Evolutionary conservation across 139 green algal species (phyloP), one percentile per base, ranked within the genome.

Genomic region (Chlorella sp.): DNA sequence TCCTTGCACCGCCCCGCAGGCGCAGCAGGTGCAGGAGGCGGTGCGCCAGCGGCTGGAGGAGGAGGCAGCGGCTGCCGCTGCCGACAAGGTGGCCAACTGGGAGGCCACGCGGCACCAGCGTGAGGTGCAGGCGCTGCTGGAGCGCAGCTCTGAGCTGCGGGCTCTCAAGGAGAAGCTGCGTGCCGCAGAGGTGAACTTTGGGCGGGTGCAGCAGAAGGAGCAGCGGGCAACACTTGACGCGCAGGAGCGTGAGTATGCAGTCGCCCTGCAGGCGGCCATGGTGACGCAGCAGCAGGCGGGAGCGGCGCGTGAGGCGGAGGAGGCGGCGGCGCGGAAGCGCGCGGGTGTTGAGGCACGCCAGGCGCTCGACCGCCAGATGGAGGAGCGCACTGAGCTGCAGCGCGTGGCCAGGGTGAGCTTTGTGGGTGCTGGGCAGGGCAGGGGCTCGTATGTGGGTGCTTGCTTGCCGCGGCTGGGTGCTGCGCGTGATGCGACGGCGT

Each of bases 321-420:
- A 89, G 71, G 85, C 85, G 0, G 85, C 34, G 69, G 37, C 28
- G 7, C n/a, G 85, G 42, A 26, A 28, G 21, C 18, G 14, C 18
- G 32, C 15, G 5, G 71, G 68, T 11, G 42, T 39, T 0, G 71
- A 82, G 71, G 85, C 71, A 24, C 69, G 85, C 9, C 34, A 78
- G 79, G 86, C 91, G 57, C 91, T 95, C 57, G 79, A 91, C 71
- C 78, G 90, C 71, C 92, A 95, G 89, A 89, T 95, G 77, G n/a
- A 92, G 90, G 90, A 89, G 76, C 90, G 89, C 39, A 64, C 90
- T 16, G 91, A 94, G 68, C 73, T 93, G 81, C 89, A 95, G 89
- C 82, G 85, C 1, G 53, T 91, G 32, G 95, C 95, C 4, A 86
- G 40, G 83, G 89, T 91, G 82, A 14, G 88, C 22, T 61, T 26